Conservation (phyloP, 2,329 filamentous ascomycete genomes). For the Thielaviopsis musarum region DNA sequence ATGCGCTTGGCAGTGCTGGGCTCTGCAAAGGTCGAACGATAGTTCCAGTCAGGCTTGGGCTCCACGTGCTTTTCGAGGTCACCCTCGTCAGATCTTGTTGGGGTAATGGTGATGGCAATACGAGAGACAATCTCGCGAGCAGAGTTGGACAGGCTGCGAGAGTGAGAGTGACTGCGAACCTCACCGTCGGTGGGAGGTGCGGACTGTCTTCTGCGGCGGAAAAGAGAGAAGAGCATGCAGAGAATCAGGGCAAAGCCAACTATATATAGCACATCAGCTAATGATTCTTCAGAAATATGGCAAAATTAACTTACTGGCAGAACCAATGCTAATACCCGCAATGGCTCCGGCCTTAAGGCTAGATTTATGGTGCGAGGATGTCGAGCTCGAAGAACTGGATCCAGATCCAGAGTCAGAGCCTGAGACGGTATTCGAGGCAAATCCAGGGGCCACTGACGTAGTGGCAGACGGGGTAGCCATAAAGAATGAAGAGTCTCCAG, state of each 20-base stretch:
- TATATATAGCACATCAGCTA: not conserved
- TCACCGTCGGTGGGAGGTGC: not conserved
- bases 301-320: slow-evolving; percentile 1
- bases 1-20: not conserved
- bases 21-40: slow-evolving; percentile 9
- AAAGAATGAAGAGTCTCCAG: not conserved
- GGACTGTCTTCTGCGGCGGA: not conserved
- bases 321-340: slow-evolving; percentile 1
- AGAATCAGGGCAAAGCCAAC: not conserved
- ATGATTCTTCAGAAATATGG: not conserved
- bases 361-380: not conserved
- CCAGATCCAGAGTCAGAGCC: not conserved
- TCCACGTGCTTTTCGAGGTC: slow-evolving; percentile 7
- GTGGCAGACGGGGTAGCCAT: not conserved
- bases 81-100: not conserved
- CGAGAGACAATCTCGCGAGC: not conserved
- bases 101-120: not conserved
- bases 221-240: not conserved
- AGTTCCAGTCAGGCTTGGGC: slow-evolving; percentile 2
- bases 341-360: slow-evolving; percentile 1
- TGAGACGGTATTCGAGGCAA: not conserved
- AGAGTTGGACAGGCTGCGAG: not conserved
- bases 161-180: not conserved
- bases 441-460: not conserved
- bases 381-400: not conserved